Evolutionary conservation across 441 rosid species (phyloP).

Genomic region (Arabidopsis lyrata): DNA sequence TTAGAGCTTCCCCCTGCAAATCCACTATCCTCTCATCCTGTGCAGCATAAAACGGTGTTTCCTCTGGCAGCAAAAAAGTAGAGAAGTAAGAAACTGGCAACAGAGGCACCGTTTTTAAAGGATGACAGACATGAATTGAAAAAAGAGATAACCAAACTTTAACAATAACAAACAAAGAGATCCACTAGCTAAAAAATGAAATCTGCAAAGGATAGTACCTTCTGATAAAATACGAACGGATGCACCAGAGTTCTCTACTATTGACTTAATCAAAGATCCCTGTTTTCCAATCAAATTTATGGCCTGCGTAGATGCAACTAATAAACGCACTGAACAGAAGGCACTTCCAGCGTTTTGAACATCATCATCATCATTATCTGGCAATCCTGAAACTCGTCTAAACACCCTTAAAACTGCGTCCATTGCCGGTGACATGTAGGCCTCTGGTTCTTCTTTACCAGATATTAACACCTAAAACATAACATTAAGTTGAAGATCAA

Average conservation of each 20-base stretch:
- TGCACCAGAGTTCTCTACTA: conserved; percentile 81
- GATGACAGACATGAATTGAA: conserved; percentile 5
- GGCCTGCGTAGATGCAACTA: conserved; percentile 90
- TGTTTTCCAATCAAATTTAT: conserved; percentile 92
- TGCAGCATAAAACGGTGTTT: conserved; percentile 57
- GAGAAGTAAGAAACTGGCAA: not conserved
- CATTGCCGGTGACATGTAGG: conserved; percentile 84
- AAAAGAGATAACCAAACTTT: not conserved
- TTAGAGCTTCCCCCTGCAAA: conserved; percentile 65
- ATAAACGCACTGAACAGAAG: conserved; percentile 66
- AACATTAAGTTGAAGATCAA: conserved; percentile 1
- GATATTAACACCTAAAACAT: conserved; percentile 71
- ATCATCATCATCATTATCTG: conserved; percentile 62
- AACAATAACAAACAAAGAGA: not conserved
- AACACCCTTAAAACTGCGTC: conserved; percentile 77
- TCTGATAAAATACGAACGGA: conserved; percentile 74
- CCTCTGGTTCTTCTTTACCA: conserved; percentile 86
- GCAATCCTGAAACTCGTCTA: conserved; percentile 71
- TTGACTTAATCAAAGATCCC: conserved; percentile 79
- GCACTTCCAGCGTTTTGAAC: conserved; percentile 53
- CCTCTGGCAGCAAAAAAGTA: conserved; percentile 52
- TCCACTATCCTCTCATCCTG: conserved; percentile 68
- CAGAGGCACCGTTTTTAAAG: not conserved
- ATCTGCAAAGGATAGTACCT: conserved; percentile 50
- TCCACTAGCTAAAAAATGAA: not conserved